Percentiles rank a stretch among this genome's conserved stretches.
Conservation (phyloP, 352 stramenopile genomes). For the Phytophthora podocarpi region DNA sequence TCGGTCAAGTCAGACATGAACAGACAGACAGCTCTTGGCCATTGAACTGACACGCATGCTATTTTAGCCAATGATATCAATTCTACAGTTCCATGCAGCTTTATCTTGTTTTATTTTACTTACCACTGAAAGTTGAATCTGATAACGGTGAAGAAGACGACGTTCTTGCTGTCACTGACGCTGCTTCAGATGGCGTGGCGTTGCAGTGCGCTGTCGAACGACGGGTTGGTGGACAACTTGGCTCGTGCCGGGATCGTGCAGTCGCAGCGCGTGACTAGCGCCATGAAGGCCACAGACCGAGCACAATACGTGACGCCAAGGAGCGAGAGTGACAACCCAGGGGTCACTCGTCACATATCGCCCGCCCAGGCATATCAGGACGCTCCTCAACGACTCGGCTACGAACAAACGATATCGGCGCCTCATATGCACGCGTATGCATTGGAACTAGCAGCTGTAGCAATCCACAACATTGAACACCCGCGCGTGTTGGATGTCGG, state of each 20-base stretch:
- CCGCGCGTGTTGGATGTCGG: constrained; percentile 94
- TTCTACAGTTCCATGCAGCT: too few relatives aligned
- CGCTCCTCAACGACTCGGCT: constrained; percentile 80
- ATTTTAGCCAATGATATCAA: too few relatives aligned
- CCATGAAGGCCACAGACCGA: constrained; percentile 84
- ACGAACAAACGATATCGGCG: constrained; percentile 89
- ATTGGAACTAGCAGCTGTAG: constrained; percentile 74
- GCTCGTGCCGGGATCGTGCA: constrained; percentile 66
- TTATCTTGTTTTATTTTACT: too few relatives aligned
- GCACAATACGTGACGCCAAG: constrained; percentile 54
- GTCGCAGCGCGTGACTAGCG: constrained; percentile 57
- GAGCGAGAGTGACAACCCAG: not conserved
- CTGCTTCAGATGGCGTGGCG: constrained; percentile 65
- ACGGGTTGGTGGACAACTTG: constrained; percentile 79
- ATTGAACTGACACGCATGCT: too few relatives aligned
- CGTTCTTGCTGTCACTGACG: constrained; percentile 1
- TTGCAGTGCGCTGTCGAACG: constrained; percentile 69
- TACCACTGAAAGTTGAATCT: not conserved
- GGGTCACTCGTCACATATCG: constrained; percentile 15
- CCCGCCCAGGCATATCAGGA: constrained; percentile 76
- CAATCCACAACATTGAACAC: constrained; percentile 40
- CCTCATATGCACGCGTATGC: constrained; percentile 92
- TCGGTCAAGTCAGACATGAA: too few relatives aligned
- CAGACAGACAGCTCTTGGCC: not conserved
- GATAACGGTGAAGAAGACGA: constrained; percentile 4